Conservation (phyloP, 2,329 filamentous ascomycete species). For the Alternaria infectoria region DNA sequence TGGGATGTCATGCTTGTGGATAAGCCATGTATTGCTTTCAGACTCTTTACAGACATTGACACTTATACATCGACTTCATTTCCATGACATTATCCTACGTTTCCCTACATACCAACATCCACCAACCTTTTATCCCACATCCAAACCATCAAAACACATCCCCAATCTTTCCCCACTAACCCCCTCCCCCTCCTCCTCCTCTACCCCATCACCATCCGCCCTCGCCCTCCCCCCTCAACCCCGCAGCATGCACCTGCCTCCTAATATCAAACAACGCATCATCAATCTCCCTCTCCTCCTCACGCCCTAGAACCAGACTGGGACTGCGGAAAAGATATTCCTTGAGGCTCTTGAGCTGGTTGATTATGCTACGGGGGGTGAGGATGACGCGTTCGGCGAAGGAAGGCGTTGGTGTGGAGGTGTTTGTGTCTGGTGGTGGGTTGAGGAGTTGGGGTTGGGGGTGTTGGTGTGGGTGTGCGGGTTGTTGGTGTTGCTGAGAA, state of each 20-base stretch:
- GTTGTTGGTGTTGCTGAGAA: too few species aligned
- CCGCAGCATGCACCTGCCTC: conserved; percentile 74
- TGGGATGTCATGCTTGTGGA: too few species aligned
- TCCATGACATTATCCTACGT: background rate
- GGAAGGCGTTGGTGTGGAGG: background rate
- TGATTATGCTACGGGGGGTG: conserved; percentile 59
- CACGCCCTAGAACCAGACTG: conserved; percentile 64
- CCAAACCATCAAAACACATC: background rate
- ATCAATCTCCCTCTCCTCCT: conserved; percentile 74
- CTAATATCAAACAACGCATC: conserved; percentile 81
- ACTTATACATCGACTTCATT: background rate
- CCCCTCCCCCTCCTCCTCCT: conserved; percentile 2
- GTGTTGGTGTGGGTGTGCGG: too few species aligned
- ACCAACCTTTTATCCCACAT: background rate
- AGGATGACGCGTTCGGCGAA: conserved; percentile 46
- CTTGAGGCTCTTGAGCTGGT: conserved; percentile 52
- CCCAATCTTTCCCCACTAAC: background rate
- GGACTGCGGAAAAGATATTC: conserved; percentile 61
- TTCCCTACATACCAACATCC: background rate
- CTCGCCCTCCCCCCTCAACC: conserved; percentile 53
- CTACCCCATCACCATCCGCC: too few species aligned
- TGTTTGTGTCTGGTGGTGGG: too few species aligned
- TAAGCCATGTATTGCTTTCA: too few species aligned
- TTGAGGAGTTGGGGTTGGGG: too few species aligned
- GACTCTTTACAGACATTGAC: too few species aligned